Evolutionary conservation across 441 rosid genomes (phyloP).

Genomic region (Macaranga tanarius): DNA sequence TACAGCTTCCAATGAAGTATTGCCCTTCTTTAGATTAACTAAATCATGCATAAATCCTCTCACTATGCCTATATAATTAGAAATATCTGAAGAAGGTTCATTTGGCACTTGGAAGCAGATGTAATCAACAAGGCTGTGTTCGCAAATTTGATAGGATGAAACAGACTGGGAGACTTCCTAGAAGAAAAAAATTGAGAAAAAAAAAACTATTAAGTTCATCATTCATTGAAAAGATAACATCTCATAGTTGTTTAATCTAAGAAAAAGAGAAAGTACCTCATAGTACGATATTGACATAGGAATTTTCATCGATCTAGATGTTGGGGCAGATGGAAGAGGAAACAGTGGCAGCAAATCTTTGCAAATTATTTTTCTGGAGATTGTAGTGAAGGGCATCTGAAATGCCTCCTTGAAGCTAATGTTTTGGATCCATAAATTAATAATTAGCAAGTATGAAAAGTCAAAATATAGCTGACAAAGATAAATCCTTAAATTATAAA

Average conservation of each 20-base stretch:
- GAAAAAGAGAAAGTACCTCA: conserved; percentile 47
- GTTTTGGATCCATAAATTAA: conserved; percentile 28
- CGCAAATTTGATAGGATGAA: conserved; percentile 33
- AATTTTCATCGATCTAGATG: conserved; percentile 37
- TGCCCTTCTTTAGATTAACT: conserved; percentile 39
- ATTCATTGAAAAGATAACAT: not conserved
- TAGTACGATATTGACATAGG: conserved; percentile 81
- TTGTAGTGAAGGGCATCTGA: conserved; percentile 75
- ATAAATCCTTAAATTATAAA: not conserved
- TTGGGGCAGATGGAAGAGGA: conserved; percentile 52
- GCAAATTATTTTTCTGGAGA: conserved; percentile 71
- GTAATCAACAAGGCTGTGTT: conserved; percentile 56
- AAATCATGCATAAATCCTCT: conserved; percentile 55
- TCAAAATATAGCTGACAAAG: conserved; percentile 2
- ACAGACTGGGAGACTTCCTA: conserved; percentile 45
- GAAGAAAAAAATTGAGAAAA: conserved; percentile 5
- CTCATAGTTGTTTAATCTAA: not conserved
- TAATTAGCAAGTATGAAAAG: not conserved
- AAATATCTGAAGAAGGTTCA: conserved; percentile 44
- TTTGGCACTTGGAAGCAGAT: conserved; percentile 68
- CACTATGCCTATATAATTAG: conserved; percentile 64
- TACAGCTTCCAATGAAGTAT: conserved; percentile 59
- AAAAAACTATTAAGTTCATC: conserved; percentile 2
- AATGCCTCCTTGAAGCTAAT: conserved; percentile 85
- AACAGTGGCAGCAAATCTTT: conserved; percentile 66